phyloP scores from a whole-genome alignment of 1,284 basidiomycete genomes.

The Ganoderma lingzhi region DNA sequence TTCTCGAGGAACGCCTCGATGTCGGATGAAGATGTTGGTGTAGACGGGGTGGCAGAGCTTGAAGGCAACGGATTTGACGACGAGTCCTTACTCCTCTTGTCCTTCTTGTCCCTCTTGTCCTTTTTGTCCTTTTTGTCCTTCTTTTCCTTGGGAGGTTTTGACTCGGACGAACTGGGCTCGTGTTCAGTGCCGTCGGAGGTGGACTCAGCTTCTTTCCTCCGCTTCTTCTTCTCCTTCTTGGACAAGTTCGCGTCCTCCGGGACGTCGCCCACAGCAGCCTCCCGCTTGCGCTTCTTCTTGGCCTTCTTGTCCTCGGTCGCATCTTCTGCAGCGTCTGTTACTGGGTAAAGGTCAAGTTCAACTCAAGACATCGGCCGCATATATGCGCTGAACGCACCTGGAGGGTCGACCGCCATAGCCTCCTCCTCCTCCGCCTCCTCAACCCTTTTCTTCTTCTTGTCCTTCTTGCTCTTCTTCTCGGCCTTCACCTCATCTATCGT shows the following conservation, averaged over 20 bases:
- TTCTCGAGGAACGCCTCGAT: conserved; percentile 72
- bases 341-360: not conserved
- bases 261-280: conserved; percentile 26
- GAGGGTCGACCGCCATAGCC: conserved; percentile 26
- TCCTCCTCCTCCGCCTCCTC: conserved; percentile 5
- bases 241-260: conserved; percentile 18
- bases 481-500: conserved; percentile 20
- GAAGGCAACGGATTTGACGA: conserved; percentile 19
- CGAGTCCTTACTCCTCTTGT: conserved; percentile 28
- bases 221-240: conserved; percentile 38
- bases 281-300: conserved; percentile 42
- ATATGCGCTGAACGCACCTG: conserved; percentile 20
- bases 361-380: not conserved
- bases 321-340: conserved; percentile 24
- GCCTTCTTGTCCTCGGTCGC: conserved; percentile 30
- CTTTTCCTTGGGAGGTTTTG: conserved; percentile 33
- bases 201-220: conserved; percentile 28
- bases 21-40: conserved; percentile 47
- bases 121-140: conserved; percentile 37
- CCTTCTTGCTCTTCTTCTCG: conserved; percentile 36
- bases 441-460: conserved; percentile 29
- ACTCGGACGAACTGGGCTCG: conserved; percentile 27
- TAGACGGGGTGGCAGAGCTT: conserved; percentile 20
- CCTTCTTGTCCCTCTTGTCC: conserved; percentile 34
- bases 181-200: conserved; percentile 16